phyloP scores from a whole-genome alignment of 306 rosid genomes.

The Parietaria judaica region DNA sequence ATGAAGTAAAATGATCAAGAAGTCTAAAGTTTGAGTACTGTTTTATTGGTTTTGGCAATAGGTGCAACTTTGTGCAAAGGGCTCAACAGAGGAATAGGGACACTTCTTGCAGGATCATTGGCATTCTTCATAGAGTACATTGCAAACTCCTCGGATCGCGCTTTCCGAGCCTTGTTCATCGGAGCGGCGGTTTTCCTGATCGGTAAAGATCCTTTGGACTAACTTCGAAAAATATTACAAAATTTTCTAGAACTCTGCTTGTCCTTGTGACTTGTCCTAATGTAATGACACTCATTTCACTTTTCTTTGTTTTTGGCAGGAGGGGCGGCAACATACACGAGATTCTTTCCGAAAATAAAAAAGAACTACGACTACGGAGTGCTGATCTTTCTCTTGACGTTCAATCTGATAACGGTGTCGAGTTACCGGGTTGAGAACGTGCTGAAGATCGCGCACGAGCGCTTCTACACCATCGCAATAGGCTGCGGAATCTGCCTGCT shows the following conservation, averaged over 20 bases:
- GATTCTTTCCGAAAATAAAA: conserved; percentile 86
- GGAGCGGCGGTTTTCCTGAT: conserved; percentile 71
- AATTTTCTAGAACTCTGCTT: too few relatives aligned
- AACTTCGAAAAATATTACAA: too few relatives aligned
- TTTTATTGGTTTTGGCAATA: conserved; percentile 17
- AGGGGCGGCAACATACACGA: conserved; percentile 66
- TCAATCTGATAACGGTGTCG: conserved; percentile 71
- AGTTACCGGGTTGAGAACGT: conserved; percentile 59
- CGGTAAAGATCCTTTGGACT: conserved; percentile 29
- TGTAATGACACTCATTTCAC: too few relatives aligned
- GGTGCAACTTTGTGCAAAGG: conserved; percentile 99
- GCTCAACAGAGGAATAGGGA: conserved; percentile 88
- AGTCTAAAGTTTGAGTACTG: neutral
- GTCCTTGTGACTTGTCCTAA: too few relatives aligned
- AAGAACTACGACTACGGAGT: conserved; percentile 86
- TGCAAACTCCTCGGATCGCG: conserved; percentile 31
- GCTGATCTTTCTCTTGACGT: conserved; percentile 84
- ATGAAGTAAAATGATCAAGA: neutral
- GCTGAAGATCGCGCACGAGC: conserved; percentile 64
- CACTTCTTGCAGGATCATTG: conserved; percentile 69
- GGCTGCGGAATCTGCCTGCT: conserved; percentile 83
- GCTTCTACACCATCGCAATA: conserved; percentile 69
- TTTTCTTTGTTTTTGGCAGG: conserved; percentile 38
- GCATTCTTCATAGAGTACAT: conserved; percentile 62
- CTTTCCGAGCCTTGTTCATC: conserved; percentile 54